These are phyloP conservation scores for Alternaria brassicae DNA, from an alignment of 2,329 filamentous ascomycete species.

Conservation along the genomic window DNA sequence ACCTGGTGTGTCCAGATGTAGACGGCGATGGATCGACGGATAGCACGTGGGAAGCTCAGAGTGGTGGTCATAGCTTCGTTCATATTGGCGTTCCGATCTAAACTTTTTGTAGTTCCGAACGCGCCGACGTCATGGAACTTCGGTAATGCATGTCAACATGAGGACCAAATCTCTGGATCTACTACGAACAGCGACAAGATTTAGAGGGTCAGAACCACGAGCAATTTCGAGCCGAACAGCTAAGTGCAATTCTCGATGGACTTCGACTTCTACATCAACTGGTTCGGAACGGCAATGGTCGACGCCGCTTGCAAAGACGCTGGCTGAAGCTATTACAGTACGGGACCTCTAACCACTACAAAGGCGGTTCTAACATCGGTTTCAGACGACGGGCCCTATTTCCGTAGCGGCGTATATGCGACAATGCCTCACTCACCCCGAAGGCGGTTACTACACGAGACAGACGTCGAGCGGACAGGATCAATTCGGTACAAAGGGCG, in stretches of 20 bases:
- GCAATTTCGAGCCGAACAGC: slow-evolving; percentile 8
- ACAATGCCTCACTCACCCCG: slow-evolving; percentile 91
- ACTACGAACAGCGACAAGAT: slow-evolving; percentile 32
- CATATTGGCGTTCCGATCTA: slow-evolving; percentile 36
- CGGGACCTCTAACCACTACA: slow-evolving; percentile 9
- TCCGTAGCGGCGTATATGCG: slow-evolving; percentile 96
- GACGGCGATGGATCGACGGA: background rate
- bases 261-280: slow-evolving; percentile 26
- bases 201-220: slow-evolving; percentile 18
- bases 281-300: slow-evolving; percentile 72
- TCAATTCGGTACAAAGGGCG: slow-evolving; percentile 90
- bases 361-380: slow-evolving; percentile 3
- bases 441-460: slow-evolving; percentile 92
- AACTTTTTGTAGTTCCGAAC: slow-evolving; percentile 34
- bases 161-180: slow-evolving; percentile 39
- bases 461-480: slow-evolving; percentile 72
- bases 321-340: slow-evolving; percentile 87
- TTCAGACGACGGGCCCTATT: slow-evolving; percentile 84
- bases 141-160: slow-evolving; percentile 38
- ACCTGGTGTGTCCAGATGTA: background rate
- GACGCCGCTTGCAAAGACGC: slow-evolving; percentile 85
- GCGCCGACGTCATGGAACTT: slow-evolving; percentile 44
- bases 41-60: slow-evolving; percentile 6
- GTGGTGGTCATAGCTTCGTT: slow-evolving; percentile 45
- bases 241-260: slow-evolving; percentile 49